phyloP scores from a whole-genome alignment of 2,329 filamentous ascomycete genomes.

The Arthrinium phaeospermum region DNA sequence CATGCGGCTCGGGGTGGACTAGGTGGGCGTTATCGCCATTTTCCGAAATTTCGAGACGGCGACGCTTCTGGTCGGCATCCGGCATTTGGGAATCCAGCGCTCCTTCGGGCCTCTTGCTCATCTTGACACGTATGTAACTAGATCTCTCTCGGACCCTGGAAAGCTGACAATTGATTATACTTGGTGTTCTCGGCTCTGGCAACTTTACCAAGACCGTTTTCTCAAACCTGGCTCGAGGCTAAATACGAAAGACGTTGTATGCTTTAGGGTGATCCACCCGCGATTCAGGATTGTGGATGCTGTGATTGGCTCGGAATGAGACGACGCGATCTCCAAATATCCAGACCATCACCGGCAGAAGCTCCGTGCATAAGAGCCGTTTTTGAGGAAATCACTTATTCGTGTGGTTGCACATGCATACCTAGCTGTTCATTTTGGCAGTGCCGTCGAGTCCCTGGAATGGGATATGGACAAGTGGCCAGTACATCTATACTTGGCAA shows the following conservation, averaged over 20 bases:
- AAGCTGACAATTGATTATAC: background rate
- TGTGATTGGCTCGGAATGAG: constrained; percentile 17
- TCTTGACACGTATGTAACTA: constrained; percentile 10
- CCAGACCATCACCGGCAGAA: constrained; percentile 15
- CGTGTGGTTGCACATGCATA: background rate
- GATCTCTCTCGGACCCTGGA: background rate
- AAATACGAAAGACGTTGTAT: constrained; percentile 19
- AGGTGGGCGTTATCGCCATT: constrained; percentile 56
- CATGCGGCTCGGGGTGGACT: constrained; percentile 56
- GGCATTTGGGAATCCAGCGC: background rate
- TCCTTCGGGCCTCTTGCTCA: constrained; percentile 14
- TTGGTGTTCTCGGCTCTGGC: background rate
- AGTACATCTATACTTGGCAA: background rate
- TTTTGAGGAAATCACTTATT: background rate
- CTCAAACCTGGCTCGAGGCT: constrained; percentile 12
- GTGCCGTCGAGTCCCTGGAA: background rate
- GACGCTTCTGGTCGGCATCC: constrained; percentile 14
- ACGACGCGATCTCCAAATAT: constrained; percentile 9
- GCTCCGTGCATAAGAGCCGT: background rate
- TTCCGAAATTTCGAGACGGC: constrained; percentile 19
- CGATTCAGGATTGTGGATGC: background rate
- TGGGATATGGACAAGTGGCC: constrained; percentile 4
- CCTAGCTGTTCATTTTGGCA: background rate
- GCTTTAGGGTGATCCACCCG: constrained; percentile 4
- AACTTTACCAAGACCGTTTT: background rate